Evolutionary conservation across 768 basidiomycete genomes (phyloP).

Genomic region (Termitomyces sp.): DNA sequence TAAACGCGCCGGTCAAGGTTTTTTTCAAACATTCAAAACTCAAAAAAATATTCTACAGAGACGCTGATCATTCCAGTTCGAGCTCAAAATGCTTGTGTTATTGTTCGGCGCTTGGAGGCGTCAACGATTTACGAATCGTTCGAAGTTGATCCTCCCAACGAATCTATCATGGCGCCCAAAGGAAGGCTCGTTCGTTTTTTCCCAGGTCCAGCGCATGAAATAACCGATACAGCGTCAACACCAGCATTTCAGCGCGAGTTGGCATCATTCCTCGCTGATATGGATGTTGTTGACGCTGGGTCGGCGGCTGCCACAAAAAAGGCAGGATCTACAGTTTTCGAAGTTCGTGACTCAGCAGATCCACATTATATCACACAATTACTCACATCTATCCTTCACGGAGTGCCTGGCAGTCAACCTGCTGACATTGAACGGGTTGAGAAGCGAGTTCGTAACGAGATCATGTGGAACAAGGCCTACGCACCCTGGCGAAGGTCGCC

Average conservation of each 20-base stretch:
- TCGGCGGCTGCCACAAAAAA: conserved; percentile 33
- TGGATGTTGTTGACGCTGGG: conserved; percentile 32
- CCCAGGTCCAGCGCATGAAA: conserved; percentile 40
- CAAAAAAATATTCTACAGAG: conserved; percentile 22
- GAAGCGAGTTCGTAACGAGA: conserved; percentile 47
- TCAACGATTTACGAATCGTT: conserved; percentile 41
- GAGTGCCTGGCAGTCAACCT: conserved; percentile 24
- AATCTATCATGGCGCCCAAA: conserved; percentile 29
- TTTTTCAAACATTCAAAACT: not conserved
- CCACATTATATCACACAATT: conserved; percentile 48
- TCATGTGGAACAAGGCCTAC: conserved; percentile 34
- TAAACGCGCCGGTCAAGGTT: conserved; percentile 5
- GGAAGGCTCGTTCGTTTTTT: conserved; percentile 45
- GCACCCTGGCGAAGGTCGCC: conserved; percentile 49
- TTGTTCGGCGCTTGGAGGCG: conserved; percentile 28
- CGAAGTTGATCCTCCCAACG: conserved; percentile 35
- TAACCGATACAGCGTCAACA: conserved; percentile 26
- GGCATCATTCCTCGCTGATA: conserved; percentile 32
- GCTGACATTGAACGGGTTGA: conserved; percentile 23
- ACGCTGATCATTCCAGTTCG: conserved; percentile 33
- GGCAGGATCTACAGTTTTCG: conserved; percentile 29
- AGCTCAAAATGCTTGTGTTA: conserved; percentile 46
- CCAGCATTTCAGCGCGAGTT: conserved; percentile 30
- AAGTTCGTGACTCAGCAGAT: conserved; percentile 37
- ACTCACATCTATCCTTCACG: conserved; percentile 43